A percentile compares a stretch with the other conserved stretches of the same genome.
These are phyloP conservation scores for Leucocoprinus sp. DNA, from an alignment of 768 basidiomycete species.

Conservation along the genomic window DNA sequence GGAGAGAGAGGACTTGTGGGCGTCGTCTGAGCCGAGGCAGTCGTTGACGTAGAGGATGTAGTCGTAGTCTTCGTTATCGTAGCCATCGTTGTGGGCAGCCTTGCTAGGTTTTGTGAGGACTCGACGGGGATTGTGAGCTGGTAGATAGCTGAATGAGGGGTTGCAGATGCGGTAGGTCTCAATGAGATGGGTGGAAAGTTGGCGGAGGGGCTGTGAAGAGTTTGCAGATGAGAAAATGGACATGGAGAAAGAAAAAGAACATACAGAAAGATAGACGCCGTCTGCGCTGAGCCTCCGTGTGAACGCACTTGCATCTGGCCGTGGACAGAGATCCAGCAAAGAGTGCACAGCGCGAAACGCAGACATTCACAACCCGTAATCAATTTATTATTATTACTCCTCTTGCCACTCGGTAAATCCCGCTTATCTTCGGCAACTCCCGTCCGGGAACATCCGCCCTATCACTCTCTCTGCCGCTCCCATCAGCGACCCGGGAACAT, in stretches of 20 bases:
- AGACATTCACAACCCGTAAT: conserved; percentile 52
- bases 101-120: conserved; percentile 98
- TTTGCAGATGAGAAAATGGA: too few species aligned
- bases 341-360: conserved; percentile 79
- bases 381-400: too few species aligned
- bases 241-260: too few species aligned
- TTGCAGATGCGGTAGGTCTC: conserved; percentile 95
- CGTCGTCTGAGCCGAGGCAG: conserved; percentile 89
- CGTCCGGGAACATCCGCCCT: too few species aligned
- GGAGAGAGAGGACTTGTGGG: conserved; percentile 73
- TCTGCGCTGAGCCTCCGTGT: conserved; percentile 73
- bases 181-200: conserved; percentile 77
- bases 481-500: conserved; percentile 39
- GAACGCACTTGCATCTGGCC: conserved; percentile 49
- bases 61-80: conserved; percentile 98
- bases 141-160: conserved; percentile 91
- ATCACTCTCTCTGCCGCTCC: conserved; percentile 57
- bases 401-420: too few species aligned
- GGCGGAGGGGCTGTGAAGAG: conserved; percentile 42
- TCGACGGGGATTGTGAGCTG: conserved; percentile 87
- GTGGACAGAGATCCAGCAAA: conserved; percentile 69
- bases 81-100: conserved; percentile 91
- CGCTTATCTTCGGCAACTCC: too few species aligned
- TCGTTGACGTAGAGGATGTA: conserved; percentile 99
- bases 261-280: conserved; percentile 77